Evolutionary conservation across 2,329 filamentous ascomycete species (phyloP).

Genomic region (Colletotrichum siamense): DNA sequence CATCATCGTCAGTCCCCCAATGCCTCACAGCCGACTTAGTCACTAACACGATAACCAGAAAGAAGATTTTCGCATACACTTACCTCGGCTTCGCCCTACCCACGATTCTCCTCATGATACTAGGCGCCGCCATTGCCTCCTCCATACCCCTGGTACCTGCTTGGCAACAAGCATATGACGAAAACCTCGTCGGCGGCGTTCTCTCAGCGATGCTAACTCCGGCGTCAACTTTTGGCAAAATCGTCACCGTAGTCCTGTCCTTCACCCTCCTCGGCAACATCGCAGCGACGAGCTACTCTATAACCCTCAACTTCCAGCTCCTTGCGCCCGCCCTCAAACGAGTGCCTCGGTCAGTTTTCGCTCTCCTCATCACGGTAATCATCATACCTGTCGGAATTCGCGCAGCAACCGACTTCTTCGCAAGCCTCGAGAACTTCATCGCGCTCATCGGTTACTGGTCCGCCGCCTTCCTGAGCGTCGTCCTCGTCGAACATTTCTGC

Average conservation of each 20-base stretch:
- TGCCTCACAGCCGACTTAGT: not conserved
- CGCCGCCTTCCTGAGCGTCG: slow-evolving; percentile 45
- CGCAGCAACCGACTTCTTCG: slow-evolving; percentile 43
- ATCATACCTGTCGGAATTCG: slow-evolving; percentile 46
- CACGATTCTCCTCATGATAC: slow-evolving; percentile 37
- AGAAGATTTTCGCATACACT: slow-evolving; percentile 58
- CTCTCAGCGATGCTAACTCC: slow-evolving; percentile 35
- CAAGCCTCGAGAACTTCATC: slow-evolving; percentile 49
- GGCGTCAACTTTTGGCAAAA: slow-evolving; percentile 37
- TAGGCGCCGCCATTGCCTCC: slow-evolving; percentile 43
- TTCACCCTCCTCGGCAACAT: slow-evolving; percentile 42
- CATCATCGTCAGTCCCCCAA: slow-evolving; percentile 42
- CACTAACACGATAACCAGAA: slow-evolving; percentile 21
- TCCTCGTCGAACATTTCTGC: slow-evolving; percentile 36
- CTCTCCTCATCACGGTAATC: slow-evolving; percentile 41
- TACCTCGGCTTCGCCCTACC: slow-evolving; percentile 57
- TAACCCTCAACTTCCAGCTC: slow-evolving; percentile 45
- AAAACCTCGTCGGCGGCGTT: slow-evolving; percentile 34
- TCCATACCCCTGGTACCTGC: slow-evolving; percentile 31
- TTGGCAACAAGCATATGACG: slow-evolving; percentile 33
- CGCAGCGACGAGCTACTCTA: slow-evolving; percentile 44
- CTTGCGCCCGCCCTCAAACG: slow-evolving; percentile 36
- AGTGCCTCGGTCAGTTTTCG: slow-evolving; percentile 47
- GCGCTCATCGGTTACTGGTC: slow-evolving; percentile 52
- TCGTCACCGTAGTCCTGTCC: slow-evolving; percentile 40